Evolutionary conservation across 1,139 yeast genomes (phyloP).

Genomic region (Protomyces gravidus): DNA sequence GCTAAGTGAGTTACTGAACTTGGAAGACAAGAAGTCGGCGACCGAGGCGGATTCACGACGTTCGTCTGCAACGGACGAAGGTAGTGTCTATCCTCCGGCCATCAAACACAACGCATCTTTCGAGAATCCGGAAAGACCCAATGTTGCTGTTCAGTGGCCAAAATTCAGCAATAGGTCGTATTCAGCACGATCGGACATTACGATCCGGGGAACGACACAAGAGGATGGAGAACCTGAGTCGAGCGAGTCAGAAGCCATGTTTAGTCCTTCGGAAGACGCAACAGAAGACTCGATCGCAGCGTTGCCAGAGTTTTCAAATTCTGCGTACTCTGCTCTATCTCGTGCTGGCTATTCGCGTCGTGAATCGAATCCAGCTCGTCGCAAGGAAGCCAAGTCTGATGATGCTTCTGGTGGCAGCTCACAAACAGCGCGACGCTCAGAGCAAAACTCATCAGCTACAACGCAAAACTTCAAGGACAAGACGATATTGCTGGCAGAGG

Average conservation of each 20-base stretch:
- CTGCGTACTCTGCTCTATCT: not conserved
- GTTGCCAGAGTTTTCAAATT: not conserved
- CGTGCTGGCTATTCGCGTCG: too few relatives aligned
- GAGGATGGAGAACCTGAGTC: not conserved
- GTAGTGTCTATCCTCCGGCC: constrained; percentile 7
- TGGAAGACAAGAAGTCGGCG: not conserved
- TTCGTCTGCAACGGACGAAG: not conserved
- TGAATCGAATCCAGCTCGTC: not conserved
- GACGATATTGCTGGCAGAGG: constrained; percentile 49
- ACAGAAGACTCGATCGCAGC: not conserved
- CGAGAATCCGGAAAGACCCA: constrained; percentile 16
- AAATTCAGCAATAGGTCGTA: not conserved
- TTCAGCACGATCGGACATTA: constrained; percentile 6
- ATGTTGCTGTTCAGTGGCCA: not conserved
- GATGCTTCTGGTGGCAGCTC: not conserved
- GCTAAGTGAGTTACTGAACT: not conserved
- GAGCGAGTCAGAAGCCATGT: not conserved
- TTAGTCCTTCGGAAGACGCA: not conserved
- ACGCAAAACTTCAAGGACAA: constrained; percentile 20
- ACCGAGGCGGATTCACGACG: not conserved
- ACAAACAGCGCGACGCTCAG: not conserved
- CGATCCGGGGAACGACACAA: not conserved
- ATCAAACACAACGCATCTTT: constrained; percentile 8
- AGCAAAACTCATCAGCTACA: constrained; percentile 3
- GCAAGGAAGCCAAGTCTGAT: not conserved